phyloP scores from a whole-genome alignment of 2,329 filamentous ascomycete species.

The Penicillium freii region DNA sequence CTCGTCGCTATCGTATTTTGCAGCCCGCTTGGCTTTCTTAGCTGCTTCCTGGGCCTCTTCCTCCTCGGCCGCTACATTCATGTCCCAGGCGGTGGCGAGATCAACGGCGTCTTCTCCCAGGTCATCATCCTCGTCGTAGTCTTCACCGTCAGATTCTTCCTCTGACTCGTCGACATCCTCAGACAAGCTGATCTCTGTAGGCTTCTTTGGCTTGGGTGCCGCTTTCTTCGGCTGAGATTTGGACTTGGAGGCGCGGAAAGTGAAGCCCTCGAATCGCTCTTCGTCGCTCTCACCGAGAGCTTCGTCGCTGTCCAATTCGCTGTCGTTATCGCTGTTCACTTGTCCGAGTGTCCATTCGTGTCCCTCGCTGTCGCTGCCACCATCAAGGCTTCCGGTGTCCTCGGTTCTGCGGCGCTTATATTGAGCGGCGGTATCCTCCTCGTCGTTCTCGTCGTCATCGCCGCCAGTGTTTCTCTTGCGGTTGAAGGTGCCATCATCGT shows the following conservation, averaged over 20 bases:
- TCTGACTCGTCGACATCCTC: conserved; percentile 51
- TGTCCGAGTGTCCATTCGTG: conserved; percentile 80
- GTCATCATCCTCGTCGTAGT: conserved; percentile 52
- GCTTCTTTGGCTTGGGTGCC: conserved; percentile 24
- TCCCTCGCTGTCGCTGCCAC: conserved; percentile 80
- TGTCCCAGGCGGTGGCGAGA: conserved; percentile 61
- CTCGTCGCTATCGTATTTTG: conserved; percentile 36
- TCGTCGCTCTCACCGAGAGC: conserved; percentile 88
- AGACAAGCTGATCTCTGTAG: conserved; percentile 48
- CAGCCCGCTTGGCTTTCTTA: conserved; percentile 29
- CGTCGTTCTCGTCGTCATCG: conserved; percentile 45
- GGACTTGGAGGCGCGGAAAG: conserved; percentile 54
- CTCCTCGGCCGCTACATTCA: conserved; percentile 46
- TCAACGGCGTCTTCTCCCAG: conserved; percentile 64
- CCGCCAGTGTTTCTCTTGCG: conserved; percentile 39
- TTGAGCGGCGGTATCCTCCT: conserved; percentile 36
- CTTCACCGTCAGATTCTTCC: conserved; percentile 27
- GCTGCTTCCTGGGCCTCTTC: conserved; percentile 37
- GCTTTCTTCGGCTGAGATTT: conserved; percentile 35
- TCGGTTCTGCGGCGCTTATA: conserved; percentile 47
- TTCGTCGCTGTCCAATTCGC: conserved; percentile 70
- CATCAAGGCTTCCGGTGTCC: conserved; percentile 57
- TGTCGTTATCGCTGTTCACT: conserved; percentile 65
- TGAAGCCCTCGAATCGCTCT: conserved; percentile 76
- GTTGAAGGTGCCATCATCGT: conserved; percentile 48